Evolutionary conservation across 352 stramenopile genomes (phyloP), one percentile per base, ranked within the genome.

Genomic region (Pythium rishiriense): DNA sequence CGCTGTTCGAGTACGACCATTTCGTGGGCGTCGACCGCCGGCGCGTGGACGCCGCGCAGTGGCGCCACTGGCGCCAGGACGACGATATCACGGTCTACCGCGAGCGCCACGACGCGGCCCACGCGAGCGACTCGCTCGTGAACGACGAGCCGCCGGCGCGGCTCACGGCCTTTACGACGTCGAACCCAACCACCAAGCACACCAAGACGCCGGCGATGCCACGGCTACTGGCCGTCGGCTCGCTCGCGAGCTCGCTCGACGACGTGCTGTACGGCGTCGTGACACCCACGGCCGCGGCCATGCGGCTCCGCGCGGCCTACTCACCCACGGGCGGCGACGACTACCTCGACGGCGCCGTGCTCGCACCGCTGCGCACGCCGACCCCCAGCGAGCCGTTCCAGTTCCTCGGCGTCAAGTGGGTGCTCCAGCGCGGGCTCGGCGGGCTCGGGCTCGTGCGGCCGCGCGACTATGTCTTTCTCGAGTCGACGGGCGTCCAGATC

Each of bases 231-330:
- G 63, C 70, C 15, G 53, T 79, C 24, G 76, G 79, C 19, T 75
- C 73, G 17, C 66, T 82, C 2, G 33, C 71, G 10, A 80, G 71
- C 19, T 69, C 60, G 1, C 68, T 91, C 3, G 72, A 88, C 46
- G 79, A 89, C 67, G 68, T 87, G 41, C 73, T 87, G 62, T 91
- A 88, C 64, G 79, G 76, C 15, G 66, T 80, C 29, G 66, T 87
- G 39, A 74, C 75, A 65, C 69, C 76, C 35, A 84, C 70, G 21
- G 78, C 75, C 45, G 71, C 75, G 7, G 66, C 73, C 35, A 81
- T 88, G 75, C 58, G 64, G 21, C 79, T 90, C 58, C 83, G 81
- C 63, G 72, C 78, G 0, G 70, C 76, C 25, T 87, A 85, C 64
- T 70, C 77, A 49, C 43, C 56, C 4, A 74, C 83, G 10, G 31